Base-by-base conservation (phyloP, 2,329 filamentous ascomycete species). In the Meredithiella fracta region DNA sequence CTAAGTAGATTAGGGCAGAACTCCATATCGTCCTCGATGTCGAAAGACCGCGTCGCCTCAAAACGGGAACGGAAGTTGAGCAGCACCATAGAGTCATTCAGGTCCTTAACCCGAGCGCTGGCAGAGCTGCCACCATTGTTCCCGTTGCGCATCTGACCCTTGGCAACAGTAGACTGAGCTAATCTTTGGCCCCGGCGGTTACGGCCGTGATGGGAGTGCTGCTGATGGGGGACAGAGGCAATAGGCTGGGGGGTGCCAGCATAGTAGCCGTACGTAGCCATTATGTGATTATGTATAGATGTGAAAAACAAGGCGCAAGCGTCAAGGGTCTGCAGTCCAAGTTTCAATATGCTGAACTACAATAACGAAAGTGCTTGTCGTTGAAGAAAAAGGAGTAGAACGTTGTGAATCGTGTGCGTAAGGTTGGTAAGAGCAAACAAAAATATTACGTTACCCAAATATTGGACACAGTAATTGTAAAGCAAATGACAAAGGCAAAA, bases 1-100 rank as follows among this genome's bases (percentile, higher is more conserved):
- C 89, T 94, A 73, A 97, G 75, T 63, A 97, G 78, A 67, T 84
- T 82, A 60, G 91, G 91, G 71, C 90, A 96, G 70, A 97, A 97
- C 69, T 95, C 85, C 72, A 95, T 78, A 68, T 97, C 91, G 67
- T 97, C 91, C 65, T 96, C 91, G 60, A 97, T 77, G 63, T 97
- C 91, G 65, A 97, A 97, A 8, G 90, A 95, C 59, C 89, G 82
- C 59, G 86, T 88, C 61, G 88, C 86, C 72, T 97, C 90, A 63
- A 94, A 94, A 66, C 89, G 83, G 62, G 80, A 80, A 63, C 91
- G 85, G 73, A 94, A 96, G 60, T 82, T 80, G 59, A 78, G 77
- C 59, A 94, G 74, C 53, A 82, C 79, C 20, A 81, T 80, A n/a
- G 83, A 77, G 63, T 82, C 82, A 23, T 52, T 55, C 61, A 88